phyloP scores from a whole-genome alignment of 768 basidiomycete genomes.

The Mycena maculata region DNA sequence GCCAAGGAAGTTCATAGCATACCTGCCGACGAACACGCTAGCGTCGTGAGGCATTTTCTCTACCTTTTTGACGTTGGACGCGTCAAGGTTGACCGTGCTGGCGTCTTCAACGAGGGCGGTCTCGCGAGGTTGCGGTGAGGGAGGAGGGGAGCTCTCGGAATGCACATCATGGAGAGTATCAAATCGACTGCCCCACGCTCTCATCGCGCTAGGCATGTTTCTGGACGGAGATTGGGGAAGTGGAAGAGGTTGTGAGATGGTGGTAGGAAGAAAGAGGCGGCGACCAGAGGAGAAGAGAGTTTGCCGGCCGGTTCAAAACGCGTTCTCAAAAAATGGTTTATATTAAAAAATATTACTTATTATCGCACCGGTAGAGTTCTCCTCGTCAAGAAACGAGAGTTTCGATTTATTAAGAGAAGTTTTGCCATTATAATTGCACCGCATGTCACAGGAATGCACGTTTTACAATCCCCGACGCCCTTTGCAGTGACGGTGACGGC shows the following conservation, averaged over 20 bases:
- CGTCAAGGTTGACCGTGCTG: constrained; percentile 35
- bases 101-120: constrained; percentile 33
- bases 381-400: constrained; percentile 19
- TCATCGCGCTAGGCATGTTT: no score
- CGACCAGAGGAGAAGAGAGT: constrained; percentile 23
- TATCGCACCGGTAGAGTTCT: constrained; percentile 9
- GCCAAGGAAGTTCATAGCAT: constrained; percentile 24
- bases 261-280: constrained; percentile 34
- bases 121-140: constrained; percentile 44
- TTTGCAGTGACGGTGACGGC: constrained; percentile 35
- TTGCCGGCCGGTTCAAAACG: no score
- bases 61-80: constrained; percentile 45
- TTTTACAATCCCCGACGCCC: constrained; percentile 58
- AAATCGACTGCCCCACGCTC: constrained; percentile 83
- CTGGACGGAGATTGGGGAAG: no score
- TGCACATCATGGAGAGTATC: constrained; percentile 72
- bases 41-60: constrained; percentile 76
- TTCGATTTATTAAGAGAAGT: constrained; percentile 14
- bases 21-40: constrained; percentile 90
- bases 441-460: constrained; percentile 47
- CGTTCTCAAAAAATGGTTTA: no score
- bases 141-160: constrained; percentile 55
- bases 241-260: constrained; percentile 31
- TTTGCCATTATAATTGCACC: neutral
- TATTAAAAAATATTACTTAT: no score